phyloP scores from a whole-genome alignment of 2,329 filamentous ascomycete genomes.

The Alternaria hordeiaustralica region DNA sequence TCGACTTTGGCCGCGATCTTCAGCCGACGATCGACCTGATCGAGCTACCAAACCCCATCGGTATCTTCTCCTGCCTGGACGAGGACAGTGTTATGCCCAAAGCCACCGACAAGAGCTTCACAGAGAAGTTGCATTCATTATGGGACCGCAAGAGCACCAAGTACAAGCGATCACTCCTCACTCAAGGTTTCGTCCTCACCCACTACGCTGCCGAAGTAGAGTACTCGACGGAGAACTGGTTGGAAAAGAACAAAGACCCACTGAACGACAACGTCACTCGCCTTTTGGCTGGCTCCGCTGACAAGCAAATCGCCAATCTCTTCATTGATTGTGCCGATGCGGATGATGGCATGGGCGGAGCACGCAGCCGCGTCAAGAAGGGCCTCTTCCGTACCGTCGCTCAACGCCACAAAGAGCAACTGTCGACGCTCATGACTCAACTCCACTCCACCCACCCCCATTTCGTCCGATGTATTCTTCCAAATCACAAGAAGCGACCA shows the following conservation, averaged over 20 bases:
- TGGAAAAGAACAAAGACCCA: conserved; percentile 99
- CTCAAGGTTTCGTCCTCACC: conserved; percentile 92
- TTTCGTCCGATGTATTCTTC: conserved; percentile 96
- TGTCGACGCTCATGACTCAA: conserved; percentile 95
- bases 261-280: conserved; percentile 96
- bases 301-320: conserved; percentile 81
- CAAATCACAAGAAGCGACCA: conserved; percentile 95
- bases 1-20: conserved; percentile 95
- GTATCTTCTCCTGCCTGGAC: conserved; percentile 97
- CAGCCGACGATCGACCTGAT: conserved; percentile 98
- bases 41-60: conserved; percentile 93
- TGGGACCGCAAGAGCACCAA: conserved; percentile 98
- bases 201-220: conserved; percentile 98
- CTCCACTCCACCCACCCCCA: conserved; percentile 96
- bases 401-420: conserved; percentile 95
- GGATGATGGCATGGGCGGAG: conserved; percentile 74
- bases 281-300: conserved; percentile 79
- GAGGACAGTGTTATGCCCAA: conserved; percentile 99
- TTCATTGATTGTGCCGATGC: conserved; percentile 87
- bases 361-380: conserved; percentile 87
- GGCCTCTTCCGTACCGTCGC: conserved; percentile 96
- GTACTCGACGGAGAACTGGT: conserved; percentile 92
- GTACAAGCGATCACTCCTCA: conserved; percentile 85
- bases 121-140: conserved; percentile 92
- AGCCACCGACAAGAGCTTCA: conserved; percentile 95